Evolutionary conservation across 345 rosid species (phyloP), one percentile per base, ranked within the genome.

Genomic region (Erucastrum elatum): DNA sequence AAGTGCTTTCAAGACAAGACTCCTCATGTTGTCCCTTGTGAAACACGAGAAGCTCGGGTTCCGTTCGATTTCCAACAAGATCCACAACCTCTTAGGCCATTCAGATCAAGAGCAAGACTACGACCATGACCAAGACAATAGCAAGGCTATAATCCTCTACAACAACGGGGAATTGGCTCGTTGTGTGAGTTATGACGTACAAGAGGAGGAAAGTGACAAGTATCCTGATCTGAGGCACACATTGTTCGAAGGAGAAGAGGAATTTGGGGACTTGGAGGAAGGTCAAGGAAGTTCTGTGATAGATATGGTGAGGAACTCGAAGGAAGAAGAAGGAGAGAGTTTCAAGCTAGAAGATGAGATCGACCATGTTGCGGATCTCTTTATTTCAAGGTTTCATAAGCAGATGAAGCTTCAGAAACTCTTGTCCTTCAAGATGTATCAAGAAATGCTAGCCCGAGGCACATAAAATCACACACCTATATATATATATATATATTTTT

Each of bases 261-360:
- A 83, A 0, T 72, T 79, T 4, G 63, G 59, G 6, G 81, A 77
- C 5, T 44, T 75, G 58, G 89, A 85, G 8, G 75, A 70, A 29
- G 82, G 81, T 35, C 77, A 72, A 10, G 87, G 89, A 0, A 86
- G 85, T 13, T 94, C 97, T 0, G 88, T 89, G 62, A 88, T 94
- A 2, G 97, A 94, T 33, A 31, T 90, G 74, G 94, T 94, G 76
- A 87, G 84, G 84, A 86, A 80, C 74, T 80, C 89, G 0, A 91
- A 91, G 71, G 83, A 86, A 67, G 90, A 86, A 39, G 88, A 74
- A 78, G 96, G 90, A 59, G 96, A 83, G 25, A 86, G 81, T 26
- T 91, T 93, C 82, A 84, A 80, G n/a, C 84, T 91, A 76, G 98
- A 94, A 84, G 90, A 91, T 63, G 94, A 94, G 89, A 90, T 90